Conservation (phyloP, 2,329 filamentous ascomycete species). For the Aspergillaceae sp. region DNA sequence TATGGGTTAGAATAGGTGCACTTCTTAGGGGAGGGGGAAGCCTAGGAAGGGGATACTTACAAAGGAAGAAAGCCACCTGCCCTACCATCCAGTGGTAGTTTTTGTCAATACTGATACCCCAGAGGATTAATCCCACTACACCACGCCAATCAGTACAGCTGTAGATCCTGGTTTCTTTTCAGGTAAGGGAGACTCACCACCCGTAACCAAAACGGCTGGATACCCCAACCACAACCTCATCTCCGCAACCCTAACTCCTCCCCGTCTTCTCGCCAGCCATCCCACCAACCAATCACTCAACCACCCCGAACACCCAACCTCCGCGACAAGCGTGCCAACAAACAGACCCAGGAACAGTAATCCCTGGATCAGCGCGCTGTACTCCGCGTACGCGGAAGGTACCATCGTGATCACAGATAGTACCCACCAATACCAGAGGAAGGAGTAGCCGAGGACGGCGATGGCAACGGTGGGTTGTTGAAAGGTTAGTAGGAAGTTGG, state of each 20-base stretch:
- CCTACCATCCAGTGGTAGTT: constrained; percentile 50
- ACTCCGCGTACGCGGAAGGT: constrained; percentile 44
- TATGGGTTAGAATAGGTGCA: neutral
- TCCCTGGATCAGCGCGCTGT: constrained; percentile 43
- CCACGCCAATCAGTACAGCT: too few species aligned
- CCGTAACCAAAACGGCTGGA: constrained; percentile 42
- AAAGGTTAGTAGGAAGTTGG: constrained; percentile 42
- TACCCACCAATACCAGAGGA: constrained; percentile 52
- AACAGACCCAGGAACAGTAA: constrained; percentile 48
- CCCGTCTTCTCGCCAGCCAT: constrained; percentile 38
- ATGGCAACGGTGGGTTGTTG: constrained; percentile 40
- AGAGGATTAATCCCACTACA: constrained; percentile 43
- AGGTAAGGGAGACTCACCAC: constrained; percentile 18
- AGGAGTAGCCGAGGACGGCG: constrained; percentile 43
- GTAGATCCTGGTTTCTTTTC: too few species aligned
- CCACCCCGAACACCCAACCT: constrained; percentile 45
- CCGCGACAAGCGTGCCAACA: constrained; percentile 45
- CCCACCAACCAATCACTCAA: constrained; percentile 46
- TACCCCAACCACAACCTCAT: constrained; percentile 51
- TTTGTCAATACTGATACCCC: constrained; percentile 48
- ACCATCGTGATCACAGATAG: constrained; percentile 46
- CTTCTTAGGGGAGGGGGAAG: neutral
- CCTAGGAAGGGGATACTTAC: constrained; percentile 25
- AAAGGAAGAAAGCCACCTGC: constrained; percentile 48
- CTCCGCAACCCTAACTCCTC: constrained; percentile 40